Evolutionary conservation across 2,329 filamentous ascomycete genomes (phyloP).

Genomic region (Diplocarpon mali): DNA sequence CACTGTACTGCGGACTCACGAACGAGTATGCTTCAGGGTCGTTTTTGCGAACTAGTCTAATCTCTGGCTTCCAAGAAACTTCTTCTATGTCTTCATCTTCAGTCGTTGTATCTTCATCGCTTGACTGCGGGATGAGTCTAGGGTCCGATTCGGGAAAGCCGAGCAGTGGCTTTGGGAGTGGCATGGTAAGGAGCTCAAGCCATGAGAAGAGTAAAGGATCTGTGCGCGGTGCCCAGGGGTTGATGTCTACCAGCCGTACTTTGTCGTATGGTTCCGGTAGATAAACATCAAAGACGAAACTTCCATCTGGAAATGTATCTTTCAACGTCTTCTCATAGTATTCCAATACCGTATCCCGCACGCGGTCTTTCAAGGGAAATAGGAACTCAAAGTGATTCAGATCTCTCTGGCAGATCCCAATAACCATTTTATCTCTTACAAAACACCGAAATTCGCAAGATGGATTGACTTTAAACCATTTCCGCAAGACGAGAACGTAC

Average conservation of each 20-base stretch:
- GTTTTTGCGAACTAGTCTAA: slow-evolving; percentile 70
- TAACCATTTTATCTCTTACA: slow-evolving; percentile 67
- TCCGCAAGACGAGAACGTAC: slow-evolving; percentile 63
- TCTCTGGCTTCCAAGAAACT: slow-evolving; percentile 55
- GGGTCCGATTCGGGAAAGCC: slow-evolving; percentile 32
- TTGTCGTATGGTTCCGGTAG: slow-evolving; percentile 52
- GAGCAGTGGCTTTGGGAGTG: slow-evolving; percentile 47
- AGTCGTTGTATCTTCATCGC: slow-evolving; percentile 30
- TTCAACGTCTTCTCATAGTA: slow-evolving; percentile 70
- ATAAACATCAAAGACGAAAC: slow-evolving; percentile 88
- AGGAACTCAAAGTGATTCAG: slow-evolving; percentile 86
- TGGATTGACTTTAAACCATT: slow-evolving; percentile 80
- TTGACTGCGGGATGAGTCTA: slow-evolving; percentile 26
- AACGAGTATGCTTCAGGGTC: slow-evolving; percentile 87
- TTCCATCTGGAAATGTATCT: slow-evolving; percentile 69
- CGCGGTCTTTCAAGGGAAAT: slow-evolving; percentile 45
- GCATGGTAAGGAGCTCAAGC: slow-evolving; percentile 70
- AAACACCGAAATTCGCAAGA: slow-evolving; percentile 94
- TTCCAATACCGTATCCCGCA: slow-evolving; percentile 57
- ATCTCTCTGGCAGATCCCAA: slow-evolving; percentile 82
- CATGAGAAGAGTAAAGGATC: slow-evolving; percentile 85
- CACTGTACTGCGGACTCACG: slow-evolving; percentile 76
- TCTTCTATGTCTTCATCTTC: slow-evolving; percentile 37
- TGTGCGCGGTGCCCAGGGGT: slow-evolving; percentile 84
- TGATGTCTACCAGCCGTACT: slow-evolving; percentile 80